Evolutionary conservation across 73 alveolate genomes (phyloP).

Genomic region (Paramecium tetraurelia): DNA sequence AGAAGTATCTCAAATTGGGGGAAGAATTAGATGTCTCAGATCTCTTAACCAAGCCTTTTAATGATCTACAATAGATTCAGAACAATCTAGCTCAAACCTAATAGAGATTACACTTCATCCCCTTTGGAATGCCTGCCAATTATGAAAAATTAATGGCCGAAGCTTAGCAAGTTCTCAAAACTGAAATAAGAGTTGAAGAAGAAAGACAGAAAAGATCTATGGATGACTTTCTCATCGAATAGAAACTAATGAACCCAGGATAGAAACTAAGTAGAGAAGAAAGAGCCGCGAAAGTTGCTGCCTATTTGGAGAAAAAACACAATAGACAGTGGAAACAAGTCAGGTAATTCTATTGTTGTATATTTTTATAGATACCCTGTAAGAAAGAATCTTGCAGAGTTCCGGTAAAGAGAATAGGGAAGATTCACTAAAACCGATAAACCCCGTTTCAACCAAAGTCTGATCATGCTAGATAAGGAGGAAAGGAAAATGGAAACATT

Average conservation of each 20-base stretch:
- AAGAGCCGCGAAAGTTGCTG: background rate
- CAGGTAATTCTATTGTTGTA: background rate
- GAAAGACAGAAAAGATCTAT: background rate
- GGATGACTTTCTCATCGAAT: background rate
- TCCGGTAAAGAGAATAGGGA: background rate
- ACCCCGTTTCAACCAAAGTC: constrained; percentile 15
- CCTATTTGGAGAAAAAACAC: background rate
- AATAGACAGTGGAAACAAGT: background rate
- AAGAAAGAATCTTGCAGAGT: constrained; percentile 18
- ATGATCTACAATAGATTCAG: background rate
- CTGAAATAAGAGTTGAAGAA: background rate
- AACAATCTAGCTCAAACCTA: background rate
- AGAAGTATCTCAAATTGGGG: background rate
- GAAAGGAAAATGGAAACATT: constrained; percentile 5
- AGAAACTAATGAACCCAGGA: background rate
- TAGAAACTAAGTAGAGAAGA: background rate
- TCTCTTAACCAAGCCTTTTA: background rate
- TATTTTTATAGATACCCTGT: background rate
- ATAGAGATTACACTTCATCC: background rate
- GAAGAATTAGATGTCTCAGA: background rate
- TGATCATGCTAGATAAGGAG: background rate
- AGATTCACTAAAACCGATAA: constrained; percentile 9
- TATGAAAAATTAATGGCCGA: background rate
- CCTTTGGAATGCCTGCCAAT: constrained; percentile 48
- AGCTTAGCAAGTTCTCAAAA: background rate